phyloP scores from a whole-genome alignment of 768 basidiomycete genomes.

The Russula ochroleuca region DNA sequence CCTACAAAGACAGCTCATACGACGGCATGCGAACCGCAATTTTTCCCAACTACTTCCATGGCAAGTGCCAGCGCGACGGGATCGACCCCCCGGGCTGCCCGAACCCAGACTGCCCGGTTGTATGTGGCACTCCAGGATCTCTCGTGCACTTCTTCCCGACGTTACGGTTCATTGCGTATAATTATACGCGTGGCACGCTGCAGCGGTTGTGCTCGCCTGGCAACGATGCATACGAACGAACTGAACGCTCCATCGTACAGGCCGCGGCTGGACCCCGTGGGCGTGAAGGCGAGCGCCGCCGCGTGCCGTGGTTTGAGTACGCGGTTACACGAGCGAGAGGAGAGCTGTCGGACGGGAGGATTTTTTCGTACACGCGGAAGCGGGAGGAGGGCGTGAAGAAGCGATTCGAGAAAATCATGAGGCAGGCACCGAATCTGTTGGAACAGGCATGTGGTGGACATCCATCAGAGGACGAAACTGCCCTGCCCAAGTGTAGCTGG shows the following conservation, averaged over 20 bases:
- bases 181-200: constrained; percentile 39
- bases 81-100: constrained; percentile 67
- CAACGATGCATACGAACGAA: constrained; percentile 41
- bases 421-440: constrained; percentile 33
- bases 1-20: constrained; percentile 46
- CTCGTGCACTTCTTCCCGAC: constrained; percentile 61
- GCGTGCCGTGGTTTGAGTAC: constrained; percentile 20
- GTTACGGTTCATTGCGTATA: constrained; percentile 48
- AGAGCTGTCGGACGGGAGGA: constrained; percentile 7
- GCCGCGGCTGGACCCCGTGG: constrained; percentile 31
- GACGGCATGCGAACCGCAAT: constrained; percentile 49
- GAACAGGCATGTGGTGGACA: constrained; percentile 43
- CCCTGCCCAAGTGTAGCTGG: constrained; percentile 55
- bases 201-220: constrained; percentile 37
- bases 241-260: constrained; percentile 42
- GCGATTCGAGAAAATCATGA: constrained; percentile 37
- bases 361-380: constrained; percentile 21
- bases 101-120: constrained; percentile 71
- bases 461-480: constrained; percentile 34
- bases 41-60: constrained; percentile 70
- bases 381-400: constrained; percentile 29
- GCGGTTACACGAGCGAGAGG: constrained; percentile 13
- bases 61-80: constrained; percentile 60
- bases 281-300: constrained; percentile 7
- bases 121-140: constrained; percentile 81